Conservation (phyloP, 169 alveolate species). For the Plasmodium sp. region DNA sequence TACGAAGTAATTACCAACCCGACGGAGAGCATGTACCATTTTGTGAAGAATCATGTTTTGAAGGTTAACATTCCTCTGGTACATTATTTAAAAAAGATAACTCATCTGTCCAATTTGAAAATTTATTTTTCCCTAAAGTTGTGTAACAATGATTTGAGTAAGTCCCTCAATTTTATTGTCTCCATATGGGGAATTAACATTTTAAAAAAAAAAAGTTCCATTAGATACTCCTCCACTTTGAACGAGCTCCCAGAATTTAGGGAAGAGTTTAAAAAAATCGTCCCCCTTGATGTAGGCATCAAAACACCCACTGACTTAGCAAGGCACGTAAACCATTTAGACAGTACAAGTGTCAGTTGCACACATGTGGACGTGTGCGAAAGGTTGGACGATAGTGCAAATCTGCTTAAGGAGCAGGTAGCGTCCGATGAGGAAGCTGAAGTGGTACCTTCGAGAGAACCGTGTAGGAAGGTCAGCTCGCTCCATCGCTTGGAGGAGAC, state of each 20-base stretch:
- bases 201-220: constrained; percentile 22
- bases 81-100: constrained; percentile 36
- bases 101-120: constrained; percentile 40
- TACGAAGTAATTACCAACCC: constrained; percentile 60
- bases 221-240: neutral
- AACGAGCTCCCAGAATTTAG: constrained; percentile 4
- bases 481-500: neutral
- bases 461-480: neutral
- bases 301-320: neutral
- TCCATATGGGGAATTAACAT: constrained; percentile 48
- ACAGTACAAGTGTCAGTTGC: neutral
- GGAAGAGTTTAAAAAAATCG: neutral
- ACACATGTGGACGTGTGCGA: neutral
- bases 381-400: neutral
- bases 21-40: constrained; percentile 17
- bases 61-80: constrained; percentile 30
- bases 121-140: constrained; percentile 37
- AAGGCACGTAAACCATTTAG: neutral
- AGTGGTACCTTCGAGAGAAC: neutral
- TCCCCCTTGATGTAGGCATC: neutral
- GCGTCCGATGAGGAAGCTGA: neutral
- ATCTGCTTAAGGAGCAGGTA: neutral
- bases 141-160: constrained; percentile 57
- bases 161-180: constrained; percentile 25
- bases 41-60: constrained; percentile 44